These are phyloP conservation scores for Monoraphidium neglectum DNA, from an alignment of 139 green algal species.

Conservation along the genomic window DNA sequence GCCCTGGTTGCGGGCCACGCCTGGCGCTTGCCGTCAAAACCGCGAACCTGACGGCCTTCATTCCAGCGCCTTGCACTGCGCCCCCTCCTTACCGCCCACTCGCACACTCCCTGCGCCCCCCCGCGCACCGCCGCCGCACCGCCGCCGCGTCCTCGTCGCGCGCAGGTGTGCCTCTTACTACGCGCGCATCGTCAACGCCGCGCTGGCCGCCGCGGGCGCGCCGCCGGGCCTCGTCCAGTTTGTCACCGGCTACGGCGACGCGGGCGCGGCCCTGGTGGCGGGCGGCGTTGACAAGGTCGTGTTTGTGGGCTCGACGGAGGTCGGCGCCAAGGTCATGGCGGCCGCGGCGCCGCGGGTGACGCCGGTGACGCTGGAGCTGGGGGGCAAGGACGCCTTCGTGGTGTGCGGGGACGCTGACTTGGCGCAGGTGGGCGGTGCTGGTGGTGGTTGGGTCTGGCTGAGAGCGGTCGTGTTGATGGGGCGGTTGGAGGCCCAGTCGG, in stretches of 20 bases:
- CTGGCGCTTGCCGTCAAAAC: no score
- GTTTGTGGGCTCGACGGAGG: conserved; percentile 80
- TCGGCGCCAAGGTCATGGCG: conserved; percentile 77
- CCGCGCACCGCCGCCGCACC: not conserved
- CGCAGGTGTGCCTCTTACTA: conserved; percentile 84
- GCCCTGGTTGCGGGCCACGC: no score
- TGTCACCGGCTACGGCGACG: conserved; percentile 89
- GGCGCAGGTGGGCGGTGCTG: conserved; percentile 53
- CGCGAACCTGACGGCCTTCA: no score
- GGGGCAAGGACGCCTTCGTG: conserved; percentile 97
- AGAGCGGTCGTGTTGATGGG: no score
- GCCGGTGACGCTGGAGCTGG: conserved; percentile 95
- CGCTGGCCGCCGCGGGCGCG: conserved; percentile 82
- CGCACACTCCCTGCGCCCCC: not conserved
- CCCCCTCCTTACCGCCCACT: not conserved
- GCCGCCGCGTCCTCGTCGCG: not conserved
- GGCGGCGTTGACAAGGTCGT: conserved; percentile 88
- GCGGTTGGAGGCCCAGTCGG: not conserved
- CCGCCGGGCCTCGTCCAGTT: conserved; percentile 91
- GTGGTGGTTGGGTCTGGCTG: no score
- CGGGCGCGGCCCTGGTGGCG: conserved; percentile 88
- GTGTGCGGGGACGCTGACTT: conserved; percentile 91
- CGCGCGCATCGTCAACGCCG: conserved; percentile 77
- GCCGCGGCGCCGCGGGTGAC: conserved; percentile 82
- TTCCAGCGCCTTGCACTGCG: no score